phyloP scores from a whole-genome alignment of 78 protist species.

The Polysphondylium violaceum region DNA sequence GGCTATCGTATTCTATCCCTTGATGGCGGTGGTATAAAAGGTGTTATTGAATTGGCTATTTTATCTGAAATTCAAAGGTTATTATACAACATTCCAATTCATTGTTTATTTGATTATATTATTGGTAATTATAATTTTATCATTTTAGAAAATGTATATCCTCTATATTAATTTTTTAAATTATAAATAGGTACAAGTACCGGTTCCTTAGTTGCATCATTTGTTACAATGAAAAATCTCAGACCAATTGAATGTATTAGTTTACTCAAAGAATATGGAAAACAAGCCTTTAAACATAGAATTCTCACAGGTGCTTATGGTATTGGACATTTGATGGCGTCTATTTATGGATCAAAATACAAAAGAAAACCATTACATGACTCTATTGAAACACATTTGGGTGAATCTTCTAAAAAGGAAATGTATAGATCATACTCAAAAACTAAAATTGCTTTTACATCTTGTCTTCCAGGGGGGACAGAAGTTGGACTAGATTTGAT shows the following conservation, averaged over 20 bases:
- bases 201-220: not conserved
- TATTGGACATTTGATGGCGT: not conserved
- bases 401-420: not conserved
- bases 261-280: not conserved
- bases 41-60: constrained; percentile 3
- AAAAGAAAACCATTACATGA: not conserved
- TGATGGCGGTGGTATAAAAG: constrained; percentile 65
- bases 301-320: not conserved
- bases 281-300: not conserved
- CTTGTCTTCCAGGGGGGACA: not conserved
- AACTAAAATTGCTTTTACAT: not conserved
- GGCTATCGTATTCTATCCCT: constrained; percentile 30
- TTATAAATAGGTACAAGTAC: too few relatives aligned
- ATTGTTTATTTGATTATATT: constrained; percentile 15
- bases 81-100: not conserved
- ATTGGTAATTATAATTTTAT: too few relatives aligned
- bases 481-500: not conserved
- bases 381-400: not conserved
- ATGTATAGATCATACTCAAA: not conserved
- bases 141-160: too few relatives aligned
- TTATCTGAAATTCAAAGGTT: not conserved
- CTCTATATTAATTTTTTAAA: too few relatives aligned
- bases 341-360: not conserved
- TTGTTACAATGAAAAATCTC: not conserved
- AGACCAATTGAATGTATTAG: not conserved